Percentiles rank a stretch among this genome's conserved stretches.
Conservation (phyloP, 352 stramenopile species). For the Aphanomyces astaci region DNA sequence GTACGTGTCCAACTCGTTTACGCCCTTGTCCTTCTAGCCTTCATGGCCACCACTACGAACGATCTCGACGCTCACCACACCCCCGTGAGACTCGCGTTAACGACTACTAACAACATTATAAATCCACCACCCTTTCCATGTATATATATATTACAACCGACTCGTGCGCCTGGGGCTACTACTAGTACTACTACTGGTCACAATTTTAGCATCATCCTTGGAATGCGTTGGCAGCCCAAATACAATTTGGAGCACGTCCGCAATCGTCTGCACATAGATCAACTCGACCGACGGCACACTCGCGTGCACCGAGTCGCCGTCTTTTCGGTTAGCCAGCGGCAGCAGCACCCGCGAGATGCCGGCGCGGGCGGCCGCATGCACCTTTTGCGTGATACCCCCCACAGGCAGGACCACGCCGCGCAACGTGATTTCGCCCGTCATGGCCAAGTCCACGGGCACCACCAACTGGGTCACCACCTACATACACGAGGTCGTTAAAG, state of each 20-base stretch:
- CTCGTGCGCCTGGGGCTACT: too few species aligned
- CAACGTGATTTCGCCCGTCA: conserved; percentile 86
- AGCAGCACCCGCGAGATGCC: conserved; percentile 78
- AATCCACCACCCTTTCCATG: too few species aligned
- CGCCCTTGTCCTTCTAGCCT: conserved; percentile 33
- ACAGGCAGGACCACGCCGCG: conserved; percentile 84
- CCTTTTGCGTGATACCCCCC: conserved; percentile 87
- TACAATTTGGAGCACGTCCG: conserved; percentile 52
- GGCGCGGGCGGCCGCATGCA: conserved; percentile 75
- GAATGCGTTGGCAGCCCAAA: conserved; percentile 61
- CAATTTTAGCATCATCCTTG: conserved; percentile 33
- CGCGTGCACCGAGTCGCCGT: conserved; percentile 57
- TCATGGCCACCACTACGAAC: too few species aligned
- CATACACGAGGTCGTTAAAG: neutral
- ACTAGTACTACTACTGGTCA: too few species aligned
- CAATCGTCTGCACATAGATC: conserved; percentile 61
- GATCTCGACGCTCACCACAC: too few species aligned
- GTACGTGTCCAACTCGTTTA: conserved; percentile 78
- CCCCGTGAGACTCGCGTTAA: too few species aligned
- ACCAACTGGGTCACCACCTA: conserved; percentile 27
- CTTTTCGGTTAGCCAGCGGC: conserved; percentile 59
- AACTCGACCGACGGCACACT: conserved; percentile 45
- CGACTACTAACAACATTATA: too few species aligned
- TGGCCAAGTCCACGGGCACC: conserved; percentile 73
- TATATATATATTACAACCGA: conserved; percentile 1